Conservation (phyloP, 306 rosid species). For the Crataegus laevigata region DNA sequence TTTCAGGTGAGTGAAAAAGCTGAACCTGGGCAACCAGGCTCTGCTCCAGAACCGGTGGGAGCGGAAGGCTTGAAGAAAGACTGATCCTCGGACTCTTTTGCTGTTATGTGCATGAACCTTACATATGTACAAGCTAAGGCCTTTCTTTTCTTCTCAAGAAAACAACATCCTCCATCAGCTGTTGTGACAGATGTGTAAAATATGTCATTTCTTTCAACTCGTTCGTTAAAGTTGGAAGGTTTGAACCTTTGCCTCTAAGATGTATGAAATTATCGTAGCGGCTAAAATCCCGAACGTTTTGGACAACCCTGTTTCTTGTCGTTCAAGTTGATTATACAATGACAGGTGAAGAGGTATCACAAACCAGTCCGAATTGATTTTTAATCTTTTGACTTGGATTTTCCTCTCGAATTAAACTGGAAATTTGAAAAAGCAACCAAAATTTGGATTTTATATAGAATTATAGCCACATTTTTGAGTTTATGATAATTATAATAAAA, state of each 20-base stretch:
- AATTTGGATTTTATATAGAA: no score
- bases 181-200: not conserved
- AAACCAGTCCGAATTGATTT: no score
- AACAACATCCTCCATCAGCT: no score
- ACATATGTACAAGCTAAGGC: not conserved
- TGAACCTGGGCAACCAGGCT: constrained; percentile 27
- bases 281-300: no score
- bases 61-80: constrained; percentile 46
- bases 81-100: constrained; percentile 18
- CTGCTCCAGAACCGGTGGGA: constrained; percentile 24
- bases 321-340: not conserved
- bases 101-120: not conserved
- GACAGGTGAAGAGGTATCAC: no score
- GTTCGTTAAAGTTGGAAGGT: not conserved
- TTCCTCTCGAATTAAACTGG: no score
- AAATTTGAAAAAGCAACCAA: no score
- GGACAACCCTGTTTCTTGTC: not conserved
- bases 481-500: no score
- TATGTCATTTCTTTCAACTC: not conserved
- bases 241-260: not conserved
- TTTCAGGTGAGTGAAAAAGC: constrained; percentile 42
- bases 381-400: no score
- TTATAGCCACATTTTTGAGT: no score
- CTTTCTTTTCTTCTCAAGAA: not conserved
- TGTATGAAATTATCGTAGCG: not conserved